These are phyloP conservation scores for Clavispora phyllophila DNA, from an alignment of 805 yeast genomes.

Conservation along the genomic window DNA sequence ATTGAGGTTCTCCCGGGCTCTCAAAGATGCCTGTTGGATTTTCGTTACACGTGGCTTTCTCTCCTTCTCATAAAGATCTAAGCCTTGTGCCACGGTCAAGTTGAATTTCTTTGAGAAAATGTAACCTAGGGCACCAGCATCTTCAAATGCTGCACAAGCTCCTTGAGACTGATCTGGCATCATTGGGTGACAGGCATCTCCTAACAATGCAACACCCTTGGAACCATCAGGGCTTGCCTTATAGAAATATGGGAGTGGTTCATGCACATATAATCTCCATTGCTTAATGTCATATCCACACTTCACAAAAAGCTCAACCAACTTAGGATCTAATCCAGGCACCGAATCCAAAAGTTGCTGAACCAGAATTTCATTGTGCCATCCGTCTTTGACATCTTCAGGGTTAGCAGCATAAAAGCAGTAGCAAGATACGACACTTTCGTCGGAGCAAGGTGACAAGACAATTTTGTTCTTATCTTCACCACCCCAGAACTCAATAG, in stretches of 20 bases:
- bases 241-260: conserved; percentile 18
- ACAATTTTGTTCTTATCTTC: conserved; percentile 19
- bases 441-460: conserved; percentile 19
- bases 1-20: conserved; percentile 26
- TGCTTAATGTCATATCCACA: conserved; percentile 23
- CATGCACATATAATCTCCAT: conserved; percentile 22
- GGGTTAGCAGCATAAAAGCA: conserved; percentile 19
- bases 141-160: conserved; percentile 7
- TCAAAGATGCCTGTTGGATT: conserved; percentile 26
- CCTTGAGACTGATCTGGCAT: conserved; percentile 10
- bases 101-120: conserved; percentile 22
- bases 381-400: conserved; percentile 15
- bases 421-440: conserved; percentile 19
- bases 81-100: conserved; percentile 17
- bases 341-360: conserved; percentile 15
- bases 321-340: conserved; percentile 16
- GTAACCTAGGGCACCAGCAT: conserved; percentile 18
- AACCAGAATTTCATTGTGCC: conserved; percentile 18
- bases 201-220: conserved; percentile 9
- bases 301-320: conserved; percentile 16
- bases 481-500: conserved; percentile 23
- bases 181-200: conserved; percentile 8
- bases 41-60: conserved; percentile 25
- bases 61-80: conserved; percentile 19
- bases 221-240: conserved; percentile 16